Base-by-base conservation (phyloP, 2,329 filamentous ascomycete genomes). In the Stagonosporopsis chrysanthemi region DNA sequence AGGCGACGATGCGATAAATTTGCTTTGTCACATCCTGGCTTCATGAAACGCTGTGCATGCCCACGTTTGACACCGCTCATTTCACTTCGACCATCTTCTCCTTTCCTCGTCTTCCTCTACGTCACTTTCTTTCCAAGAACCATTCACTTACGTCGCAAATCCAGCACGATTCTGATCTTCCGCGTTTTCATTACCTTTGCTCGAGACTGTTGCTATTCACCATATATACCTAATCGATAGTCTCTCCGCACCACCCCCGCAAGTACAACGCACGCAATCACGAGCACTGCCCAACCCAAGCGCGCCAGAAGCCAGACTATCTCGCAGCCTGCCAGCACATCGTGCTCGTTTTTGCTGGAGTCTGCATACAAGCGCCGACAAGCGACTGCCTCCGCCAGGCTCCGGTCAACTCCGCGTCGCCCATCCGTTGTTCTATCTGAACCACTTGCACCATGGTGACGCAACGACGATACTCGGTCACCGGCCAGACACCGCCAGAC, bases 391-490 rank as follows among this genome's bases (percentile, higher is more conserved):
- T 48, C 41, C 45, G 41, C 33, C 19, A 40, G 45, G 52, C 52
- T 45, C 41, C 49, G 56, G 48, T 35, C 29, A 26, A 9, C 17
- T 35, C 52, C 33, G 29, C 45, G 15, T 11, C 49, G 28, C 41
- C 35, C 35, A 42, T 44, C 42, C 35, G 38, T 43, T 46, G 43
- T 39, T 45, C 35, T 22, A 52, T 26, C 43, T 23, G 38, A 36
- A 49, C 41, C 48, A 45, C 58, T 28, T 35, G 35, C 24, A 52
- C 58, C 19, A 74, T 73, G 68, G 66, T 66, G 29, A 63, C 70
- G 50, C 73, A 75, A 61, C 72, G 74, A 42, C 66, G 74, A 51
- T 76, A 76, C 63, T 75, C 72, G 22, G 71, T 76, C 52, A 75
- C 74, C 8, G 73, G 74, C 50, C 70, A 75, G 60, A 74, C 70